phyloP scores from a whole-genome alignment of 345 rosid species.

The Rhizophora apiculata region DNA sequence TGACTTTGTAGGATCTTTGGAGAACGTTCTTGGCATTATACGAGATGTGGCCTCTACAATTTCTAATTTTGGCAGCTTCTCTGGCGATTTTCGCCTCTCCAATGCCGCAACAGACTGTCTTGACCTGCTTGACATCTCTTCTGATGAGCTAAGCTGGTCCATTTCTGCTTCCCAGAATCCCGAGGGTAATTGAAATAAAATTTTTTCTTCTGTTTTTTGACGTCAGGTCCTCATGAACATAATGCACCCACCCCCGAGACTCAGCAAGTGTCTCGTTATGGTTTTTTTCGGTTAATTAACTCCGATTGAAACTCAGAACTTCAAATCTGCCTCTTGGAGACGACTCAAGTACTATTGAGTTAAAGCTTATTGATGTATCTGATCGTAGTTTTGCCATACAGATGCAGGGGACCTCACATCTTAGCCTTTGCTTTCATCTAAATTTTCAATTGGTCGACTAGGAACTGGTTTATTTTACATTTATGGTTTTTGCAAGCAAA shows the following conservation, averaged over 20 bases:
- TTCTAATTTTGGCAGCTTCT: constrained; percentile 32
- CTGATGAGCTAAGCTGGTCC: constrained; percentile 54
- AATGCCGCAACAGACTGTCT: constrained; percentile 59
- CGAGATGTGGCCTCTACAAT: constrained; percentile 33
- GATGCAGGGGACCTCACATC: constrained; percentile 10
- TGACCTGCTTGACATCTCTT: constrained; percentile 62
- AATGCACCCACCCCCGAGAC: too few species aligned
- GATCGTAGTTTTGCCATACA: not conserved
- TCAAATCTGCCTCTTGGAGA: too few species aligned
- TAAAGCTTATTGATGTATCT: not conserved
- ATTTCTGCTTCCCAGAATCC: constrained; percentile 55
- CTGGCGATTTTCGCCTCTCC: constrained; percentile 31
- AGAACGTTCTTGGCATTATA: constrained; percentile 33
- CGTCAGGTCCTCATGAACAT: too few species aligned
- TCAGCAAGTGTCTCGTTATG: too few species aligned
- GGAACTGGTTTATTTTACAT: too few species aligned
- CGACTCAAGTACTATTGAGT: not conserved
- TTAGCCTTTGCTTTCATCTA: not conserved
- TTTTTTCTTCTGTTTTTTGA: too few species aligned
- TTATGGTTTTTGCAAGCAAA: not conserved
- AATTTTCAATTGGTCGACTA: too few species aligned
- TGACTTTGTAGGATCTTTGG: constrained; percentile 43
- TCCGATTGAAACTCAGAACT: too few species aligned
- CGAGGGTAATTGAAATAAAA: constrained; percentile 28
- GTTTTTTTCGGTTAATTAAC: too few species aligned